Base-by-base conservation (phyloP, 495 filamentous ascomycete genomes). In the Lichina pygmaea region DNA sequence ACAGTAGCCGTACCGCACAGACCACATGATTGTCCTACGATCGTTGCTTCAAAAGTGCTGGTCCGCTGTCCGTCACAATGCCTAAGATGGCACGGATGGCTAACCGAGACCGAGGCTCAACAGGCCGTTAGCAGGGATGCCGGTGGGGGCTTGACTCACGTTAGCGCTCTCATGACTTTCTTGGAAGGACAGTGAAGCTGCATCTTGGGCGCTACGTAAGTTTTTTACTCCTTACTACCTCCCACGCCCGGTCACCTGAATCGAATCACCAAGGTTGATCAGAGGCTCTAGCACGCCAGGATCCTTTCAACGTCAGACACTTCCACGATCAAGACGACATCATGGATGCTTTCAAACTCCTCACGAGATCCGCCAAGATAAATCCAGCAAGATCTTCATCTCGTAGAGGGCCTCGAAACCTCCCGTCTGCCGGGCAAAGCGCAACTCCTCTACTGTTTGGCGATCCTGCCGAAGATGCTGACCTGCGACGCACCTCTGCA, bases 331-430 rank as follows among this genome's bases (percentile, higher is more conserved):
- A 17, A 17, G 2, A 17, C 2, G 6, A 43, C 42, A 17, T 11
- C 42, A 72, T 72, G 68, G 68, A 72, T 51, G 61, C 60, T 17
- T 71, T 72, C 54, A 67, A 60, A 52, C 52, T 72, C 34, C 56
- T 72, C 48, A 64, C 68, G n/a, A 50, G 68, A 51, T 68, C 67
- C 38, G 64, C 65, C 31, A 71, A 68, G 44, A 66, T 49, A 55
- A 63, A 41, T 46, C 55, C 17, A 34, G 51, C 33, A 44, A 62
- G 43, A 46, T 54, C 31, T 34, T 50, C 31, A 44, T 51, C 37
- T 39, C 51, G 9, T 49, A 52, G 24, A 24, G 24, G 1, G 34
- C 46, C 55, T 46, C 49, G 44, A n/a, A 37, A 56, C 12, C 38
- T 52, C 40, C 68, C 68, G 6, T 72, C 68, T 7, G 58, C 59